phyloP scores from a whole-genome alignment of 306 rosid genomes.

The apple (Malus domestica) region ASM211411v1 NC_041793.1:45043001-45043500 shows the following conservation, averaged over 20 bases:
- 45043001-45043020: neutral
- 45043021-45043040: neutral
- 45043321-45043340: too few species aligned
- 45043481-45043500: too few species aligned
- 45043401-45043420: too few species aligned
- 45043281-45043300: too few species aligned
- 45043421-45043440: too few species aligned
- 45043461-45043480: neutral
- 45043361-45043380: too few species aligned
- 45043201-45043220: neutral
- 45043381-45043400: neutral
- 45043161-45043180: neutral
- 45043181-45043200: neutral
- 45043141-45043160: neutral
- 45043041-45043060: neutral
- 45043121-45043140: slow-evolving; percentile 1
- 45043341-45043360: too few species aligned
- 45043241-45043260: neutral
- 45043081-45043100: too few species aligned
- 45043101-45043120: neutral
- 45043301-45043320: too few species aligned
- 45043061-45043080: neutral
- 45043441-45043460: neutral
- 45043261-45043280: neutral
- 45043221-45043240: neutral